Base-by-base conservation (phyloP, 306 rosid species). In the Phaseolus lunatus region DNA sequence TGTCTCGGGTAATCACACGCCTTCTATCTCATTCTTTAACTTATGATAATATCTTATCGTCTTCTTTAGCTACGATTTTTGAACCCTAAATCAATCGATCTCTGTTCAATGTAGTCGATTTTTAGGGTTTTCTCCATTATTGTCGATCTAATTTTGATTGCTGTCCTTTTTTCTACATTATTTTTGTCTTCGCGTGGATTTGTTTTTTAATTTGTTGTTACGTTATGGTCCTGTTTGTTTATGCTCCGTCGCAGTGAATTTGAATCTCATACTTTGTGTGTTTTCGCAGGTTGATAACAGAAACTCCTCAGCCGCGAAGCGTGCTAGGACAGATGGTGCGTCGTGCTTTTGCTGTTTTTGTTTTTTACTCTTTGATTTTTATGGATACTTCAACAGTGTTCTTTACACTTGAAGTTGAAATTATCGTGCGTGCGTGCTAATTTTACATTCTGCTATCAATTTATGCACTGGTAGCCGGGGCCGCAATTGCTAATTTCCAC, bases 311-410 rank as follows among this genome's bases (percentile, higher is more conserved):
- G 98, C 99, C 16, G 83, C 93, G 31, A 96, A 96, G 92, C 99
- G 99, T 69, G 99, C 99, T 23, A 83, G 99, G 90, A 92, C 99
- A 62, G 99, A 96, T 78, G 99, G 99, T 96, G 80, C 29, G 82
- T 72, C 11, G 13, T 39, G 19, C 41, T 43, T 19, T 14, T 9
- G 4, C 15, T 13, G 9, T 2, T 24, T 58, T 13, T 58, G 2
- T 3, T 35, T 53, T 57, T 31, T 0, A 39, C 20, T 20, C 26
- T 22, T 15, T 66, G 19, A 31, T 31, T 41, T 65, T 39, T 37
- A 16, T 61, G 78, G 59, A 57, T 70, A 11, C n/a, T 61, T 73
- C 54, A 14, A 26, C 20, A 27, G 16, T 58, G 41, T 27, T 77
- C 22, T 54, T 44, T 9, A 4, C 19, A 16, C 16, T 14, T 68